These are phyloP conservation scores for Trichoderma atroviride DNA, from an alignment of 2,329 filamentous ascomycete genomes.

Conservation along the genomic window DNA sequence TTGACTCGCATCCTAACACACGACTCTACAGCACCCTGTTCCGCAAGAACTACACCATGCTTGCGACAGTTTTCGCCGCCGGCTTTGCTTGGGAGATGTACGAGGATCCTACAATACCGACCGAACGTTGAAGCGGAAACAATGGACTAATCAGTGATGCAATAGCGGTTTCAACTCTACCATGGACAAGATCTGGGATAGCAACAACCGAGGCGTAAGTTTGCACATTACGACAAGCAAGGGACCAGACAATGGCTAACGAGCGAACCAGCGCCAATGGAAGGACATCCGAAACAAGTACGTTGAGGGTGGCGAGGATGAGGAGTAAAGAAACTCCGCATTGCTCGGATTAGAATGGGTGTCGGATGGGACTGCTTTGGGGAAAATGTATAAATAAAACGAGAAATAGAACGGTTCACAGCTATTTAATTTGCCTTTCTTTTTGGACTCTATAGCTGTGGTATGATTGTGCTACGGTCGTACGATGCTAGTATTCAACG, in stretches of 20 bases:
- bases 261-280: conserved; percentile 81
- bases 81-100: conserved; percentile 96
- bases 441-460: neutral
- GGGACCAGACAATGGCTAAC: conserved; percentile 34
- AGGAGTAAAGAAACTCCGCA: conserved; percentile 47
- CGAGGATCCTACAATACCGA: conserved; percentile 38
- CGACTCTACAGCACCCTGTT: conserved; percentile 68
- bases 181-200: conserved; percentile 89
- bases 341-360: conserved; percentile 28
- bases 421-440: conserved; percentile 29
- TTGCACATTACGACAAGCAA: neutral
- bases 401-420: conserved; percentile 37
- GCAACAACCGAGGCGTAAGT: conserved; percentile 88
- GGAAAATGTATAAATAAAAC: conserved; percentile 41
- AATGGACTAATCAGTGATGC: conserved; percentile 37
- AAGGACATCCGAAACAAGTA: conserved; percentile 97
- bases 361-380: conserved; percentile 30
- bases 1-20: conserved; percentile 34
- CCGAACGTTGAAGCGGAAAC: conserved; percentile 25
- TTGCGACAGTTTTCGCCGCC: conserved; percentile 80
- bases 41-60: conserved; percentile 84
- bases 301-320: conserved; percentile 69
- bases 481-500: conserved; percentile 1
- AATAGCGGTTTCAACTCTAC: conserved; percentile 77
- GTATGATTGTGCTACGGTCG: neutral